Evolutionary conservation across 2,329 filamentous ascomycete species (phyloP).

Genomic region (Catunica adiposa): DNA sequence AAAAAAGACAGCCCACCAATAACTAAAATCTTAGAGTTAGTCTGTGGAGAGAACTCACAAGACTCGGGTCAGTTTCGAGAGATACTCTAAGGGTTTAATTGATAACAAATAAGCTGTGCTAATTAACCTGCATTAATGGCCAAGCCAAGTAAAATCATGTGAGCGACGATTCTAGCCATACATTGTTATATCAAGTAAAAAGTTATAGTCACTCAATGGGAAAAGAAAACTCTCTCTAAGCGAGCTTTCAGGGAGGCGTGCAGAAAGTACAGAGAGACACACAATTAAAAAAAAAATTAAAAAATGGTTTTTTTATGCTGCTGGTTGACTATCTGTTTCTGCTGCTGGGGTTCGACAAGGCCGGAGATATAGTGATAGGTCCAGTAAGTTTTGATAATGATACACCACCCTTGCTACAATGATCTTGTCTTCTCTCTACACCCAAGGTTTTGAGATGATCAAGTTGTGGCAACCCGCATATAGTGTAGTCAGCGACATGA

Average conservation of each 20-base stretch:
- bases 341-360: neutral
- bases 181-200: neutral
- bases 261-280: neutral
- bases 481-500: too few species aligned
- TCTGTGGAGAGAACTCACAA: too few species aligned
- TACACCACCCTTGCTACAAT: neutral
- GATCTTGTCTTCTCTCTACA: neutral
- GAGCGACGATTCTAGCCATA: neutral
- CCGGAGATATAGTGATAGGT: constrained; percentile 1
- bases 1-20: neutral
- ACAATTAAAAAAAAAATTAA: neutral
- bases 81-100: neutral
- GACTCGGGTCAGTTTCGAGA: neutral
- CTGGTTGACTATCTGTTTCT: neutral
- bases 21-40: too few species aligned
- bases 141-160: neutral
- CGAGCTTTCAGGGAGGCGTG: neutral
- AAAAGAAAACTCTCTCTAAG: neutral
- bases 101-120: neutral
- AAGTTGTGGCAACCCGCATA: too few species aligned
- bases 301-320: neutral
- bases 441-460: too few species aligned
- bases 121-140: neutral
- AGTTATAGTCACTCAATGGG: neutral
- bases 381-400: neutral